Percentiles rank a stretch among this genome's conserved stretches.
Evolutionary conservation across 495 filamentous ascomycete genomes (phyloP).

Genomic region (Clohesyomyces aquaticus): DNA sequence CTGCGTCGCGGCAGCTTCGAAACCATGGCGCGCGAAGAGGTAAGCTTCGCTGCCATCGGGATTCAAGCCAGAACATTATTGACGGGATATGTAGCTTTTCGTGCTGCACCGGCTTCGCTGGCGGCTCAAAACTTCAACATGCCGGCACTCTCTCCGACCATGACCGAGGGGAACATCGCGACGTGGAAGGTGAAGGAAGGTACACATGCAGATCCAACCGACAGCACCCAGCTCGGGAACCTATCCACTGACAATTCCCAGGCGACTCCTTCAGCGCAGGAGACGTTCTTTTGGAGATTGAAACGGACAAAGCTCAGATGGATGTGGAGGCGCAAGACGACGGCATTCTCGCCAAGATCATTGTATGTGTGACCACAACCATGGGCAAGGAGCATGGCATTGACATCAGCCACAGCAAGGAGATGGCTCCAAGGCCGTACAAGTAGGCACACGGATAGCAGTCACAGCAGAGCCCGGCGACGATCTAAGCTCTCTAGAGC

Average conservation of each 20-base stretch:
- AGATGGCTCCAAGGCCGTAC: slow-evolving; percentile 69
- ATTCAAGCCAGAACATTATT: slow-evolving; percentile 17
- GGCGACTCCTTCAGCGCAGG: slow-evolving; percentile 72
- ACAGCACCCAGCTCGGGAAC: not conserved
- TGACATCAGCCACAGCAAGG: slow-evolving; percentile 49
- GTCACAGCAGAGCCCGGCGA: slow-evolving; percentile 77
- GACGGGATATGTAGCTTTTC: slow-evolving; percentile 57
- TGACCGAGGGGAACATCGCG: slow-evolving; percentile 84
- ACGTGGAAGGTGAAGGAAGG: slow-evolving; percentile 79
- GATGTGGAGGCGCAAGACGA: slow-evolving; percentile 89
- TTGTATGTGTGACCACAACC: slow-evolving; percentile 44
- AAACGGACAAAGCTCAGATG: slow-evolving; percentile 88
- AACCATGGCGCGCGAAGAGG: slow-evolving; percentile 38
- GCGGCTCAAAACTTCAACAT: slow-evolving; percentile 81
- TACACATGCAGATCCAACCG: slow-evolving; percentile 27
- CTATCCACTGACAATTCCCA: slow-evolving; percentile 26
- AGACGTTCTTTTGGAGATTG: slow-evolving; percentile 82
- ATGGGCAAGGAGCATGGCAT: not conserved
- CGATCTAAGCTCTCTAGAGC: slow-evolving; percentile 67
- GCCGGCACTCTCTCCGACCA: slow-evolving; percentile 84
- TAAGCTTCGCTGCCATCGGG: slow-evolving; percentile 19
- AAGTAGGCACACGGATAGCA: slow-evolving; percentile 74
- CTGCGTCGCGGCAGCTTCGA: slow-evolving; percentile 38
- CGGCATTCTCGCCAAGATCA: slow-evolving; percentile 77
- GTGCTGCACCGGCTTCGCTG: slow-evolving; percentile 58